Base-by-base conservation (phyloP, 2,329 filamentous ascomycete genomes). In the Chaetomium strumarium region DNA sequence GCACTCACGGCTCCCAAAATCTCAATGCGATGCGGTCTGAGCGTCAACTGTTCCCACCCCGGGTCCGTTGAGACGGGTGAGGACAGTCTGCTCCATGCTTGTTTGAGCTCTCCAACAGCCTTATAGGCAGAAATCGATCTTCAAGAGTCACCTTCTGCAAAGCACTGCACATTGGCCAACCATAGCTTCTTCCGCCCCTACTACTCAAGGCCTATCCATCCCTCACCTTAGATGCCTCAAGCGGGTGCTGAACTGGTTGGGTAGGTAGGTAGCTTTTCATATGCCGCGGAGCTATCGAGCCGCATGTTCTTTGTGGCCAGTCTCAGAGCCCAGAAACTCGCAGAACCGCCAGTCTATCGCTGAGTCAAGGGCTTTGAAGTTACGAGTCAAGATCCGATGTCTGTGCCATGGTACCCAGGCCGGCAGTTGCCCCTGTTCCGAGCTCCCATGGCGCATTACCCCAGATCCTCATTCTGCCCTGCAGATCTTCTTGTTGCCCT, bases 391-490 rank as follows among this genome's bases (percentile, higher is more conserved):
- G 13, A 31, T 16, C 44, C 29, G 13, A 33, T 19, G 30, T 48
- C 49, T 38, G 47, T 46, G 36, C 51, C 20, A 14, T 43, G 12
- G 33, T 34, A 24, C 29, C 16, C 17, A 16, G 16, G n/a, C 52
- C 47, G 50, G 46, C 49, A 53, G 13, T 53, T 44, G 34, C 14
- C n/a, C n/a, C 9, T 7, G 14, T 29, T 14, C 45, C 13, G 31
- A 34, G 14, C 48, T 44, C 17, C 30, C 10, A 19, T 33, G 45
- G 20, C 40, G 5, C 50, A 40, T 62, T 59, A 37, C 58, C 60
- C 58, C 56, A 60, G 56, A 60, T 53, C 58, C 38, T 51, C 51
- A 46, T 34, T 9, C 39, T 45, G 20, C n/a, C 16, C 12, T 29
- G 48, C 50, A 33, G 52, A 59, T 58, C 55, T 16, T 20, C 20